phyloP scores from a whole-genome alignment of 2,329 filamentous ascomycete genomes.

The Colletotrichum kahawae region DNA sequence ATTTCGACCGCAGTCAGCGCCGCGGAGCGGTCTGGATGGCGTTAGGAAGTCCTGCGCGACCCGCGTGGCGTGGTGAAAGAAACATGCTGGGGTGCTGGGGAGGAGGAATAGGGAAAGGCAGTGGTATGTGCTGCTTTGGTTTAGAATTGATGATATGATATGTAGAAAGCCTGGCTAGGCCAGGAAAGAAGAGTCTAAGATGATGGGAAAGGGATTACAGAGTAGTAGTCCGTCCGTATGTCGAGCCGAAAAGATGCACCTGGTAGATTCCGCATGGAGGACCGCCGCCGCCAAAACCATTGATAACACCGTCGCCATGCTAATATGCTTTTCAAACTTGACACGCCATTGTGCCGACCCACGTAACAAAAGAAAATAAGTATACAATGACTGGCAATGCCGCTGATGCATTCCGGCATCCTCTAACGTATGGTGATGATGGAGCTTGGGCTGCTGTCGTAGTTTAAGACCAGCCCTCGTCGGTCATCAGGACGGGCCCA shows the following conservation, averaged over 20 bases:
- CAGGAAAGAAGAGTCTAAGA: not conserved
- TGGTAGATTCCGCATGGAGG: not conserved
- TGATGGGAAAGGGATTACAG: constrained; percentile 5
- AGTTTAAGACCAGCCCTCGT: not conserved
- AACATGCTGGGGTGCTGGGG: not conserved
- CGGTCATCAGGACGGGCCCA: constrained; percentile 3
- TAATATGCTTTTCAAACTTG: not conserved
- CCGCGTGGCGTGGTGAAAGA: not conserved
- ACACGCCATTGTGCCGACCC: not conserved
- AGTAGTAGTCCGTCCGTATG: not conserved
- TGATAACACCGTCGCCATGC: constrained; percentile 21
- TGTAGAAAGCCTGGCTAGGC: not conserved
- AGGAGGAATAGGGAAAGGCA: not conserved
- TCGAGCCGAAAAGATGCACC: constrained; percentile 9
- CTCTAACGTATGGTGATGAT: constrained; percentile 35
- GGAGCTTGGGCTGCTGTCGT: constrained; percentile 21
- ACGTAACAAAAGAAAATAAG: not conserved
- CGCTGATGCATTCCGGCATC: not conserved
- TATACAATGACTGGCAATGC: constrained; percentile 8
- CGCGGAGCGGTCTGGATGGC: too few relatives aligned
- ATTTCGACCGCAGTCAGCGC: not conserved
- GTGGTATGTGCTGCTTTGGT: not conserved
- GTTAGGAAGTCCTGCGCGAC: not conserved
- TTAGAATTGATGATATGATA: not conserved
- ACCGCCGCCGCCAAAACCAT: not conserved